Percentiles rank a stretch among this genome's conserved stretches.
Conservation (phyloP, 73 alveolate species). For the Tetrahymena malaccensis region DNA sequence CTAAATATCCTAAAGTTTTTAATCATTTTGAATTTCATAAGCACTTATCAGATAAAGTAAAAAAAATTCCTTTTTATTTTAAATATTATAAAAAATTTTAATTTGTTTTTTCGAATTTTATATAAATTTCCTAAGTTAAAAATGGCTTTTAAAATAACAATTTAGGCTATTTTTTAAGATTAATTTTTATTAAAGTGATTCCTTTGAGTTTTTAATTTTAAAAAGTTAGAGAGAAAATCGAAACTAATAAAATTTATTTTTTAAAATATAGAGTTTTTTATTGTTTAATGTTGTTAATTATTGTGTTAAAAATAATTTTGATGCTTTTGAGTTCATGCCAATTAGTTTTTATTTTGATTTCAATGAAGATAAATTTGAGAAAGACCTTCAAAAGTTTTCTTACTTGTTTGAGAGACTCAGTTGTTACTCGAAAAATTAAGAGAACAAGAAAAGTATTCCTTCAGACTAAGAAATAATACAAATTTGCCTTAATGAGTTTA, state of each 20-base stretch:
- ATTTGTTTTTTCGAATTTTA: no score
- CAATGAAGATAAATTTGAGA: conserved; percentile 37
- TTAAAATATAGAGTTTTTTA: conserved; percentile 58
- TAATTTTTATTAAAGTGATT: no score
- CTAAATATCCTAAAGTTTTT: not conserved
- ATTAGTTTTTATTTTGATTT: conserved; percentile 64
- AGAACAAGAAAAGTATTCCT: not conserved
- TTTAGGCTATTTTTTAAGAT: no score
- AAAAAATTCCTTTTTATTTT: not conserved
- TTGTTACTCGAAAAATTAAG: not conserved
- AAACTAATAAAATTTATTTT: conserved; percentile 55
- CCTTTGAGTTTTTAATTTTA: no score
- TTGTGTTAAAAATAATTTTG: conserved; percentile 52
- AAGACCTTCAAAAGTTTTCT: conserved; percentile 19
- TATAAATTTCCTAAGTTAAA: no score
- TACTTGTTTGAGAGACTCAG: conserved; percentile 1
- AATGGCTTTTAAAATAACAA: no score
- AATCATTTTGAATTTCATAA: conserved; percentile 42
- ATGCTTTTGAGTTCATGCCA: conserved; percentile 81
- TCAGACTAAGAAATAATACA: not conserved
- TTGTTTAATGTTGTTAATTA: conserved; percentile 53
- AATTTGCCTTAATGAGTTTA: not conserved
- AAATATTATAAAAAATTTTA: no score
- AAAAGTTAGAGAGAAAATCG: no score
- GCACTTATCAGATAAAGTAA: conserved; percentile 16